phyloP scores from a whole-genome alignment of 2,329 filamentous ascomycete genomes.

The Mycogone perniciosa region DNA sequence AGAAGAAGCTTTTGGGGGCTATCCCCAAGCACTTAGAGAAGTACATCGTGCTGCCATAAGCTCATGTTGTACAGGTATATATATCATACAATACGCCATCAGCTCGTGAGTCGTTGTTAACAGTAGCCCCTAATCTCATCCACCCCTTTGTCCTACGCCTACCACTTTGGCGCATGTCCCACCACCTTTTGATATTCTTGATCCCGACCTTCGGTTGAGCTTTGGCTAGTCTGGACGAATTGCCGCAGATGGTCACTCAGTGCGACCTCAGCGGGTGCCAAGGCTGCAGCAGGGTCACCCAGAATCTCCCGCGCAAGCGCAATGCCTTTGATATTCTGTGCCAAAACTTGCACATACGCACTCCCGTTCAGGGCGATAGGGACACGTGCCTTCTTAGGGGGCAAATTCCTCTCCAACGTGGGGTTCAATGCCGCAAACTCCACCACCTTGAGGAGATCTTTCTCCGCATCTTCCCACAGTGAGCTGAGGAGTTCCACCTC shows the following conservation, averaged over 20 bases:
- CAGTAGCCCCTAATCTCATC: not conserved
- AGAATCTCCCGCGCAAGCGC: conserved; percentile 38
- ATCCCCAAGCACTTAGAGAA: conserved; percentile 82
- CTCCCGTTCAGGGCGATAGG: conserved; percentile 19
- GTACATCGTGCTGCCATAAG: conserved; percentile 84
- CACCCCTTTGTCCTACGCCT: not conserved
- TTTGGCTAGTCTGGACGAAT: conserved; percentile 18
- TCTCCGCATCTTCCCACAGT: conserved; percentile 20
- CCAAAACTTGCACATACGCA: conserved; percentile 22
- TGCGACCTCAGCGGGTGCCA: conserved; percentile 34
- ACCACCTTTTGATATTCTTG: conserved; percentile 21
- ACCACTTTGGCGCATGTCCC: conserved; percentile 26
- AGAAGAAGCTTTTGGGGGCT: conserved; percentile 74
- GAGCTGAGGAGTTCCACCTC: conserved; percentile 22
- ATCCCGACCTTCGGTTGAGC: conserved; percentile 17
- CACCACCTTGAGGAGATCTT: conserved; percentile 15
- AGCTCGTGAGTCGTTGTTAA: not conserved
- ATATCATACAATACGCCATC: conserved; percentile 17
- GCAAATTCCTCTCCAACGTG: conserved; percentile 9
- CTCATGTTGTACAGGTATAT: conserved; percentile 21
- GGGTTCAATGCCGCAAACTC: conserved; percentile 24
- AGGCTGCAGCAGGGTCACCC: conserved; percentile 19
- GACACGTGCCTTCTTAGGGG: conserved; percentile 4
- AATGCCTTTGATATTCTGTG: conserved; percentile 36
- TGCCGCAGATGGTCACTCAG: conserved; percentile 33